These are phyloP conservation scores for Penicillium italicum DNA, from an alignment of 2,329 filamentous ascomycete genomes.

Conservation along the genomic window DNA sequence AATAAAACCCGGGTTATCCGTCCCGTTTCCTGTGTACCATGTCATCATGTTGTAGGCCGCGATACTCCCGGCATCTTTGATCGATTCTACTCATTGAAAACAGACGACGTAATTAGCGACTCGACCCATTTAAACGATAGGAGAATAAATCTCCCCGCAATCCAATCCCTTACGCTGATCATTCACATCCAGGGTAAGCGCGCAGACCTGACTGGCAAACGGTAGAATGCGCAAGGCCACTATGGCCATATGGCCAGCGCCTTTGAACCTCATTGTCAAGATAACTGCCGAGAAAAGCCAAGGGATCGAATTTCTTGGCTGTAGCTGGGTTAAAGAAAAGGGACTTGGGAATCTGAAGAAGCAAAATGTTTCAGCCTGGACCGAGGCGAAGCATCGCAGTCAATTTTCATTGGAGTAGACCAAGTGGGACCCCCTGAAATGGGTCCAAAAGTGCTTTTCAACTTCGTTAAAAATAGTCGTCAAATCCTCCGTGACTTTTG, in stretches of 20 bases:
- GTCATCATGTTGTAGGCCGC: constrained; percentile 49
- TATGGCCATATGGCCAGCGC: constrained; percentile 1
- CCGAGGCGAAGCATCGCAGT: background rate
- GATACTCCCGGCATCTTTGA: constrained; percentile 40
- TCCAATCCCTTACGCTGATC: background rate
- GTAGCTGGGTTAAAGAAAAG: background rate
- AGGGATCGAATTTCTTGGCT: background rate
- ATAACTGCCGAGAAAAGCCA: background rate
- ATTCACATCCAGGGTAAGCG: constrained; percentile 2
- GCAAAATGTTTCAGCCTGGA: background rate
- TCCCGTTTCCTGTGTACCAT: constrained; percentile 50
- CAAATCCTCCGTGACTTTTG: too few relatives aligned
- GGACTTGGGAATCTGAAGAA: background rate
- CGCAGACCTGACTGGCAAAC: background rate
- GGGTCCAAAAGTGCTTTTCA: background rate
- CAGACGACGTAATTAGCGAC: background rate
- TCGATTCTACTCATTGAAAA: constrained; percentile 24
- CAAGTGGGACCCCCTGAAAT: background rate
- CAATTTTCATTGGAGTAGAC: constrained; percentile 2
- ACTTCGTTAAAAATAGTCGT: background rate
- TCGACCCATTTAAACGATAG: background rate
- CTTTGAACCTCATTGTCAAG: background rate
- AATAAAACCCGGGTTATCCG: constrained; percentile 52
- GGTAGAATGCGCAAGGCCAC: constrained; percentile 2
- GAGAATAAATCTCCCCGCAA: constrained; percentile 15